These are phyloP conservation scores for Salvia rosmarinus DNA, from an alignment of 257 asterid genomes.

Conservation along the genomic window DNA sequence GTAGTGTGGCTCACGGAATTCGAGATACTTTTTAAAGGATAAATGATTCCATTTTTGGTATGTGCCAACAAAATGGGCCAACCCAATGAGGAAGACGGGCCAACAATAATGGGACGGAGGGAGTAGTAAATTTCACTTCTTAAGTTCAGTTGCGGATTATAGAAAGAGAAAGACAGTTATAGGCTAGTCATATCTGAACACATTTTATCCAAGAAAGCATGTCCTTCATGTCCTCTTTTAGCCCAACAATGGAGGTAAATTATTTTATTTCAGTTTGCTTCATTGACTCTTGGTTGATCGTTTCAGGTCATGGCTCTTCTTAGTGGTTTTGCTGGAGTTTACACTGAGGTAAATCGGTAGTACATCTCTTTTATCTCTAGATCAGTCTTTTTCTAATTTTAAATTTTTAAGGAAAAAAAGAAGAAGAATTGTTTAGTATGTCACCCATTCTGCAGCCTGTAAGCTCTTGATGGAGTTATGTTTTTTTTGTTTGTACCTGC, in stretches of 20 bases:
- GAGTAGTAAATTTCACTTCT: conserved; percentile 5
- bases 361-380: conserved; percentile 23
- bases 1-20: no score
- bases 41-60: no score
- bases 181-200: background rate
- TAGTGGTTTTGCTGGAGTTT: conserved; percentile 99
- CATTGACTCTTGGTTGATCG: conserved; percentile 31
- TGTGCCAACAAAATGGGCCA: no score
- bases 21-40: no score
- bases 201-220: conserved; percentile 1
- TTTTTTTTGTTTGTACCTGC: background rate
- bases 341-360: conserved; percentile 80
- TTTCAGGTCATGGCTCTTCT: conserved; percentile 97
- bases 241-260: background rate
- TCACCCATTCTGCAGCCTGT: conserved; percentile 21
- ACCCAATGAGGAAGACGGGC: no score
- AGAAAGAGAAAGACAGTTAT: background rate
- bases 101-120: no score
- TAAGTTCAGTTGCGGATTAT: background rate
- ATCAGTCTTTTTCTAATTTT: background rate
- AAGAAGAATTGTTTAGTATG: conserved; percentile 10
- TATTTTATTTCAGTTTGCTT: conserved; percentile 13
- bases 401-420: background rate
- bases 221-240: conserved; percentile 4
- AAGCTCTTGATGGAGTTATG: background rate